phyloP scores from a whole-genome alignment of 177 flowering plant species.

The Tripterygium wilfordii region DNA sequence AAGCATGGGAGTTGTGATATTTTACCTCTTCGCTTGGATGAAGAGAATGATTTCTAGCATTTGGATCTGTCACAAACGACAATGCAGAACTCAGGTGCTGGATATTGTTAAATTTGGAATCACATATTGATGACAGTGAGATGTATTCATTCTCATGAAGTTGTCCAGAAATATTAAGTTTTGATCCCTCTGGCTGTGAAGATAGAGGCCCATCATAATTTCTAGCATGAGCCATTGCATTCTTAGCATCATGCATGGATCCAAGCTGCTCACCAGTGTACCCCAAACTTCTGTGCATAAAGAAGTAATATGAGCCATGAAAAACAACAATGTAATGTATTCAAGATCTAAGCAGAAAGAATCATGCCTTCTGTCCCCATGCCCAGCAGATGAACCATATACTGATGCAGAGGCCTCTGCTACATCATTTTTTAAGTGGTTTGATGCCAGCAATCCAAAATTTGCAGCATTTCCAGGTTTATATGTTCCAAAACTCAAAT shows the following conservation, averaged over 20 bases:
- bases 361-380: constrained; percentile 42
- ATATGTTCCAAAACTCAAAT: constrained; percentile 85
- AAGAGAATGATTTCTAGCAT: constrained; percentile 43
- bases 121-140: constrained; percentile 39
- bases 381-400: constrained; percentile 32
- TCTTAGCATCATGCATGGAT: constrained; percentile 32
- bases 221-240: constrained; percentile 23
- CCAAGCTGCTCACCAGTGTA: constrained; percentile 41
- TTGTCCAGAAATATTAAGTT: constrained; percentile 31
- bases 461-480: constrained; percentile 43
- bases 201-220: constrained; percentile 34
- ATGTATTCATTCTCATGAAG: constrained; percentile 35
- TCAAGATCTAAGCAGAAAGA: not conserved
- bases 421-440: constrained; percentile 22
- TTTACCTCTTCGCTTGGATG: constrained; percentile 51
- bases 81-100: constrained; percentile 35
- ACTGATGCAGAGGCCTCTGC: constrained; percentile 33
- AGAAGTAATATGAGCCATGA: not conserved
- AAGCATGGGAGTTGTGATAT: too few relatives aligned
- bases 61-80: constrained; percentile 30
- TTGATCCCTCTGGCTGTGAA: constrained; percentile 42
- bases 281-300: constrained; percentile 42
- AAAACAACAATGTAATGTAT: not conserved
- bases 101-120: constrained; percentile 37
- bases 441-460: constrained; percentile 32